A percentile compares a stretch with the other conserved stretches of the same genome.
These are phyloP conservation scores for Pyricularia sp. DNA, from an alignment of 2,329 filamentous ascomycete genomes.

Conservation along the genomic window DNA sequence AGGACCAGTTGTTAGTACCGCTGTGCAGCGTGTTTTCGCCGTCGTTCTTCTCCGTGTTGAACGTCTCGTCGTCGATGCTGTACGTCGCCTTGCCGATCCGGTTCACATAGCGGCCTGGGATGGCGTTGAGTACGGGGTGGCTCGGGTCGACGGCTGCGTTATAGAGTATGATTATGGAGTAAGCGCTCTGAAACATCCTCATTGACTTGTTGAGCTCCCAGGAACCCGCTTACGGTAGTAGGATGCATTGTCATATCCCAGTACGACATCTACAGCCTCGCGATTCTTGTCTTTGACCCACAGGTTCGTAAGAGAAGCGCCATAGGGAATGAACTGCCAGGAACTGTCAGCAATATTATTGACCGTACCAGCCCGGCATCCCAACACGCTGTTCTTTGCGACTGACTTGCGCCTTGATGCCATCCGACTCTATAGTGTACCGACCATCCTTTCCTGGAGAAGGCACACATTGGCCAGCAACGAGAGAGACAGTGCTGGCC, in stretches of 20 bases:
- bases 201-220: not conserved
- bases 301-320: conserved; percentile 47
- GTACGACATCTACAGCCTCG: conserved; percentile 47
- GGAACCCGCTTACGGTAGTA: conserved; percentile 33
- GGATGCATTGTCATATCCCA: conserved; percentile 48
- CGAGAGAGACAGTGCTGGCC: conserved; percentile 7
- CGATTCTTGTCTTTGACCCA: conserved; percentile 51
- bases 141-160: conserved; percentile 27
- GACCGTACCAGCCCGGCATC: not conserved
- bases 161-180: not conserved
- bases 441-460: conserved; percentile 18
- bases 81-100: conserved; percentile 47
- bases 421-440: conserved; percentile 21
- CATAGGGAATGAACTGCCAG: conserved; percentile 42
- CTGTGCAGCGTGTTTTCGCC: conserved; percentile 43
- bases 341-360: too few species aligned
- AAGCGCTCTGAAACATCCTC: not conserved
- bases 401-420: conserved; percentile 22
- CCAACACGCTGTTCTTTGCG: not conserved
- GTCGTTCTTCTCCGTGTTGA: conserved; percentile 40
- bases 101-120: conserved; percentile 52
- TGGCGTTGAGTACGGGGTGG: conserved; percentile 48
- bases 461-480: conserved; percentile 1
- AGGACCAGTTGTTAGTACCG: conserved; percentile 41
- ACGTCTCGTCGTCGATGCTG: conserved; percentile 38